Evolutionary conservation across 306 rosid species (phyloP).

Genomic region (Casuarina equisetifolia): DNA sequence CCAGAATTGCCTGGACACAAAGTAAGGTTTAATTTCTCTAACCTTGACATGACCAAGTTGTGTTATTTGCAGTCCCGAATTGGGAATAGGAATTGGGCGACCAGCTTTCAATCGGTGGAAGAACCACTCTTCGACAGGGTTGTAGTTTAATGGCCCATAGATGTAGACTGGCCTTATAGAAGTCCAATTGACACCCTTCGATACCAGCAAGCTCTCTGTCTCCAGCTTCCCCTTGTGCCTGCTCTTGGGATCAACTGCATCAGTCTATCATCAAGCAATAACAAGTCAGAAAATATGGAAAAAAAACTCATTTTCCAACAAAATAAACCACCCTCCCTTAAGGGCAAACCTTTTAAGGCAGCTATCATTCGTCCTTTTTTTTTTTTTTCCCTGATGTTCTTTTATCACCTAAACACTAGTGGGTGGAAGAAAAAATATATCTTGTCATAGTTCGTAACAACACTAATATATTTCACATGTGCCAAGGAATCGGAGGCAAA

Average conservation of each 20-base stretch:
- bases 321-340: neutral
- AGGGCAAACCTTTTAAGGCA: neutral
- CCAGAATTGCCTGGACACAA: neutral
- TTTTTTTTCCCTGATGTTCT: neutral
- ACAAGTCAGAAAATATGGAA: neutral
- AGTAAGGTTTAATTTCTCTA: conserved; percentile 1
- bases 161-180: conserved; percentile 95
- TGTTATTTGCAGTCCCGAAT: conserved; percentile 81
- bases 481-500: neutral
- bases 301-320: neutral
- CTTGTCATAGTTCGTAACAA: neutral
- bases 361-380: no score
- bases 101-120: conserved; percentile 97
- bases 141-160: conserved; percentile 94
- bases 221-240: conserved; percentile 99
- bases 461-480: neutral
- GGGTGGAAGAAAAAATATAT: neutral
- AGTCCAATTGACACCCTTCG: conserved; percentile 87
- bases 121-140: conserved; percentile 99
- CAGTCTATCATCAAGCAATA: conserved; percentile 45
- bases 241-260: conserved; percentile 98
- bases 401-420: neutral
- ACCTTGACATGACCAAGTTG: conserved; percentile 99
- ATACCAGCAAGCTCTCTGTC: conserved; percentile 76
- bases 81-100: conserved; percentile 93